These are phyloP conservation scores for Fusarium sp. DNA, from an alignment of 2,329 filamentous ascomycete genomes.

Conservation along the genomic window DNA sequence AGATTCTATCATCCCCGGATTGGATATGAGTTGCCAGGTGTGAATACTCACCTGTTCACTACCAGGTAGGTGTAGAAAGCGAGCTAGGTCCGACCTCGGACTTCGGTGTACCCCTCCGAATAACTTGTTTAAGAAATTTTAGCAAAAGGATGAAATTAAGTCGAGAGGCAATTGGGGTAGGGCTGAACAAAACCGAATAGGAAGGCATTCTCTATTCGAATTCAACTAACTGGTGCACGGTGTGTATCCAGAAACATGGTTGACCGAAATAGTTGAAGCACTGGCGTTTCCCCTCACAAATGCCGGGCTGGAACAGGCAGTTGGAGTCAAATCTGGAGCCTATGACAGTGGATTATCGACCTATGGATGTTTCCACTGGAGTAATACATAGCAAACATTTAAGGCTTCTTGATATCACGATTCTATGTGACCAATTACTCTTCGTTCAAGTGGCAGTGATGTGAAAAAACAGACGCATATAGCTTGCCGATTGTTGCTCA, in stretches of 20 bases:
- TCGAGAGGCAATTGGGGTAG: constrained; percentile 27
- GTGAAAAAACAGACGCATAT: not conserved
- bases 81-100: constrained; percentile 41
- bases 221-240: not conserved
- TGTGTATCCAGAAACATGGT: constrained; percentile 1
- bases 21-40: constrained; percentile 13
- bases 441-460: not conserved
- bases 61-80: not conserved
- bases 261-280: constrained; percentile 4
- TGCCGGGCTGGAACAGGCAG: constrained; percentile 2
- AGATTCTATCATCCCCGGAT: not conserved
- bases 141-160: constrained; percentile 24
- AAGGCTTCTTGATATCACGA: not conserved
- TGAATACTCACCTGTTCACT: constrained; percentile 14
- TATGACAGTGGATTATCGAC: not conserved
- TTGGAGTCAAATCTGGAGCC: not conserved
- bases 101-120: constrained; percentile 38
- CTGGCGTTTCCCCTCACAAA: constrained; percentile 14
- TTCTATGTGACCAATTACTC: not conserved
- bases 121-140: constrained; percentile 9
- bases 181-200: constrained; percentile 36
- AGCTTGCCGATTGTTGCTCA: not conserved
- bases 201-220: constrained; percentile 22
- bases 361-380: not conserved
- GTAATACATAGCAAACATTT: not conserved